Percentiles rank a stretch among this genome's conserved stretches.
Conservation (phyloP, 495 filamentous ascomycete genomes). For the Lasiosphaeria ovina region DNA sequence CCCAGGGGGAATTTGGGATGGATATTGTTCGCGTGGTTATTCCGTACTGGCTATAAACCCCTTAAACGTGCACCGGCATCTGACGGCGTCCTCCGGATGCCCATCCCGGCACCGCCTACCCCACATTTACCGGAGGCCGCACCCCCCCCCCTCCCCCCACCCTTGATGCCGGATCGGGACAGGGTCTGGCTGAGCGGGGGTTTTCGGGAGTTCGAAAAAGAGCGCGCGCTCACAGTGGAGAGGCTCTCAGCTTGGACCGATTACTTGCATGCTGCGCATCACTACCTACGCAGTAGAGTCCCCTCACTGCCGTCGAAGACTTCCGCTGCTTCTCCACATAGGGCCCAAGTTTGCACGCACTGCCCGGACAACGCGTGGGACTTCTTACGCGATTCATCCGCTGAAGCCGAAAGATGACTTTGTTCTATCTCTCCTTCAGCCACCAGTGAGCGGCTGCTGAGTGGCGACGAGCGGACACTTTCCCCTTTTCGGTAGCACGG, state of each 20-base stretch:
- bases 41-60: background rate
- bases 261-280: background rate
- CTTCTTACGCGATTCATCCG: background rate
- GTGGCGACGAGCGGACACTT: background rate
- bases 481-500: conserved; percentile 5
- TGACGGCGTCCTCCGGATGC: conserved; percentile 6
- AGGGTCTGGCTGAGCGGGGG: background rate
- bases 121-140: conserved; percentile 11
- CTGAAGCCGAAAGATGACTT: too few relatives aligned
- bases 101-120: background rate
- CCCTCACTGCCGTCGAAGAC: too few relatives aligned
- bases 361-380: background rate
- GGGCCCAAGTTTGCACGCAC: background rate
- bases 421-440: background rate
- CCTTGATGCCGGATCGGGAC: conserved; percentile 7
- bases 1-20: background rate
- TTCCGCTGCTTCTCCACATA: too few relatives aligned
- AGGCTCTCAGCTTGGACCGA: background rate
- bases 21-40: background rate
- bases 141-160: too few relatives aligned
- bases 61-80: background rate
- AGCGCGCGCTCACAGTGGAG: background rate
- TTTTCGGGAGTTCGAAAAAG: background rate
- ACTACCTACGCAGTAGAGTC: too few relatives aligned
- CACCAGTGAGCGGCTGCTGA: background rate